Evolutionary conservation across 129 eudicot species (phyloP).

Genomic region (Logfia minima): DNA sequence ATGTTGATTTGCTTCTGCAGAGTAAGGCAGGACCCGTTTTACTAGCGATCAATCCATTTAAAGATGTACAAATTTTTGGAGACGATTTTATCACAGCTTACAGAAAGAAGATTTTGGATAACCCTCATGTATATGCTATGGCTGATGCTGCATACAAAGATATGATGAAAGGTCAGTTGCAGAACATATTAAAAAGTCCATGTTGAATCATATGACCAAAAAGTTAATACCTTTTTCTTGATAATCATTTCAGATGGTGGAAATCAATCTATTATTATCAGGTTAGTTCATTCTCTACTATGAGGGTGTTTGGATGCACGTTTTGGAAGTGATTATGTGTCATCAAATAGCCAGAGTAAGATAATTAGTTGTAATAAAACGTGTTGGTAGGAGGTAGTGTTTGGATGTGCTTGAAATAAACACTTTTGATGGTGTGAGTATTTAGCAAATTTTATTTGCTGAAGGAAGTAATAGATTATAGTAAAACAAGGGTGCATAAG

Average conservation of each 20-base stretch:
- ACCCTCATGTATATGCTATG: conserved; percentile 82
- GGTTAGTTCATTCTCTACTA: conserved; percentile 44
- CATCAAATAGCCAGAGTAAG: background rate
- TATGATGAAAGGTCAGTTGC: conserved; percentile 64
- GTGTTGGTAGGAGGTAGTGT: conserved; percentile 6
- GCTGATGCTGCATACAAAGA: conserved; percentile 77
- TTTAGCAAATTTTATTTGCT: background rate
- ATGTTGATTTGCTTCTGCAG: conserved; percentile 39
- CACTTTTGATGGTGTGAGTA: background rate
- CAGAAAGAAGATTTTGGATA: conserved; percentile 61
- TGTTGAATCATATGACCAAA: background rate
- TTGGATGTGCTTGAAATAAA: conserved; percentile 2
- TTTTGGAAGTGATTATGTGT: conserved; percentile 12
- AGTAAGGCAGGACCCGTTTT: conserved; percentile 90
- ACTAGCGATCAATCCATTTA: conserved; percentile 88
- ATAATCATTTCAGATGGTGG: conserved; percentile 61
- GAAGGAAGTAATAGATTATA: background rate
- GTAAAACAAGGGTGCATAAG: conserved; percentile 6
- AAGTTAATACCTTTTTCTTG: conserved; percentile 16
- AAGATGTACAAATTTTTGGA: conserved; percentile 61
- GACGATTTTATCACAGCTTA: conserved; percentile 57
- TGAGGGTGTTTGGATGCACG: conserved; percentile 10
- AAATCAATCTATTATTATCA: conserved; percentile 83
- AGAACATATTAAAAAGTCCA: conserved; percentile 10
- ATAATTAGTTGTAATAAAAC: background rate